Base-by-base conservation (phyloP, 495 filamentous ascomycete genomes). In the Aspergillus baeticus region DNA sequence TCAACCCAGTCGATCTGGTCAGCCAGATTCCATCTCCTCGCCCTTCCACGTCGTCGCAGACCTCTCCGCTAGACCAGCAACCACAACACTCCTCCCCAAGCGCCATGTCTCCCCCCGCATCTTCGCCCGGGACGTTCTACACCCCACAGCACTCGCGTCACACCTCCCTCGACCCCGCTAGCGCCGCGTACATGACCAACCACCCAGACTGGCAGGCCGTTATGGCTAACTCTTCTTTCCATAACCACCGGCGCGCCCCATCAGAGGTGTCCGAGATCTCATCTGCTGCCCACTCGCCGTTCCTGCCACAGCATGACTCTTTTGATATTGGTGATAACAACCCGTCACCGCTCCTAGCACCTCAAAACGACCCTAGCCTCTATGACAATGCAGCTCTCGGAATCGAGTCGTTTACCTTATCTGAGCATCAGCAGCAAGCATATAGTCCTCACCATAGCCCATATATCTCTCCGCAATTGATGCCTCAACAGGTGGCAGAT, bases 241-340 rank as follows among this genome's bases (percentile, higher is more conserved):
- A 87, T 52, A 74, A 76, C 6, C 92, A 97, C 68, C 83, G 92
- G 51, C 81, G 91, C 65, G 83, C 87, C 34, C 89, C 92, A 1
- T 97, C 93, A 6, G 94, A 97, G 66, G 89, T 88, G 61, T 97
- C 92, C 5, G 94, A 97, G 61, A 81, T 89, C 6, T 89, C 86
- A 4, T 93, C 89, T 14, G 95, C 91, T 17, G 87, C 83, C 1
- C 84, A 85, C 29, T 97, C 93, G 17, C 94, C 94, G 42, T 90
- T 84, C 63, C 66, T 96, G 45, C 81, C 81, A 22, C 90, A 89
- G 65, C 80, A 86, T 49, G 94, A 97, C 50, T 84, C 76, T 58
- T 91, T 93, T 65, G 92, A 97, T 13, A 73, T 76, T 8, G 72
- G 82, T 49, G 87, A 91, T 44, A 86, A 87, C 43, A 82, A 80